A percentile compares a stretch with the other conserved stretches of the same genome.
phyloP scores from a whole-genome alignment of 2,329 filamentous ascomycete genomes.

The Karstenula rhodostoma region DNA sequence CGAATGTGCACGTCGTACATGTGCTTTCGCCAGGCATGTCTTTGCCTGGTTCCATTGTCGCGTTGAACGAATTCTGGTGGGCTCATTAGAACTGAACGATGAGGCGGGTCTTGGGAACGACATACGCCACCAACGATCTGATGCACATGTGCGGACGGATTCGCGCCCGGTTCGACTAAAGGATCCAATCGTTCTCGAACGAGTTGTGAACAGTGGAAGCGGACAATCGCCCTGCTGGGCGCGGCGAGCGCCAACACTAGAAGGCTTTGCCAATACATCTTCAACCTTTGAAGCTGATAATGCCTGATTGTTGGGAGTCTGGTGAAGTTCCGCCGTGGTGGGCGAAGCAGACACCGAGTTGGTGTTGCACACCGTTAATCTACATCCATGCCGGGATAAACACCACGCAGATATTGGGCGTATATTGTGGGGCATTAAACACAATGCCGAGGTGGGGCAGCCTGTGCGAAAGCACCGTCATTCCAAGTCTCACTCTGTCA shows the following conservation, averaged over 20 bases:
- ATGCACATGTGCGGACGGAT: slow-evolving; percentile 34
- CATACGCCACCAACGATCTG: slow-evolving; percentile 34
- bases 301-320: not conserved
- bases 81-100: not conserved
- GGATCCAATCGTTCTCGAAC: slow-evolving; percentile 33
- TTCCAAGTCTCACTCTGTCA: not conserved
- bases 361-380: slow-evolving; percentile 9
- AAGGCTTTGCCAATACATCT: slow-evolving; percentile 27
- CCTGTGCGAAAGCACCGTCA: not conserved
- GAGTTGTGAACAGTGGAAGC: slow-evolving; percentile 36
- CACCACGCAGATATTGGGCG: slow-evolving; percentile 12
- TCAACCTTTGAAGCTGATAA: not conserved
- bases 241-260: slow-evolving; percentile 24
- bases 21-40: slow-evolving; percentile 31
- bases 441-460: slow-evolving; percentile 25
- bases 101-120: not conserved
- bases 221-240: slow-evolving; percentile 28
- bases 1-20: slow-evolving; percentile 27
- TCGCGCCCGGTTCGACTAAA: slow-evolving; percentile 26
- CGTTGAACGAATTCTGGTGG: slow-evolving; percentile 33
- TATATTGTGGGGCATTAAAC: slow-evolving; percentile 25
- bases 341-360: slow-evolving; percentile 2
- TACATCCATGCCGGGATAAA: slow-evolving; percentile 11
- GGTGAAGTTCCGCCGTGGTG: not conserved
- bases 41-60: slow-evolving; percentile 26